A percentile compares a stretch with the other conserved stretches of the same genome.
Evolutionary conservation across 2,329 filamentous ascomycete species (phyloP).

Genomic region (Volutella citrinella): DNA sequence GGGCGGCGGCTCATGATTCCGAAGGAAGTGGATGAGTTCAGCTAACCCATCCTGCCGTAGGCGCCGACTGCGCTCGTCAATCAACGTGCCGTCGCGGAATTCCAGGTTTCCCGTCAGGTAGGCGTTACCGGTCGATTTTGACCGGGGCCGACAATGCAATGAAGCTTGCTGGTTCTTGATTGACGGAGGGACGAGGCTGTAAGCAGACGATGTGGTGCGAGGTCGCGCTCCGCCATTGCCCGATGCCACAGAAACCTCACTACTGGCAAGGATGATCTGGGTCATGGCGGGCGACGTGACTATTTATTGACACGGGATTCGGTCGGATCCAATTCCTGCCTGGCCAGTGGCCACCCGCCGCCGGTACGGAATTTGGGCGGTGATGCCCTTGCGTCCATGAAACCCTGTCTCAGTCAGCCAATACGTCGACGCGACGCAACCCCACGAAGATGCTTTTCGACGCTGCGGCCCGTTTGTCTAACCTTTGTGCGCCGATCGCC

Average conservation of each 20-base stretch:
- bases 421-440: too few relatives aligned
- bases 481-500: too few relatives aligned
- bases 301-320: not conserved
- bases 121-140: constrained; percentile 21
- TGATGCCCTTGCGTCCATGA: constrained; percentile 22
- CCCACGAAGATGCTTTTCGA: too few relatives aligned
- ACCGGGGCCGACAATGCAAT: constrained; percentile 17
- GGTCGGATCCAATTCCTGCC: not conserved
- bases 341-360: constrained; percentile 7
- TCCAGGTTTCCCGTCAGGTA: constrained; percentile 11
- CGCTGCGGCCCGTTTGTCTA: too few relatives aligned
- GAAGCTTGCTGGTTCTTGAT: constrained; percentile 8
- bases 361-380: constrained; percentile 16
- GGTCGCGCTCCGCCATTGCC: constrained; percentile 18
- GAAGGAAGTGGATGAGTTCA: constrained; percentile 48
- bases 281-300: constrained; percentile 21
- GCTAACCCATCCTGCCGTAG: constrained; percentile 26
- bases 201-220: constrained; percentile 12
- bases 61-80: constrained; percentile 14
- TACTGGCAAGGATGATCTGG: constrained; percentile 16
- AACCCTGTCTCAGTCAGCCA: constrained; percentile 19
- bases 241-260: constrained; percentile 19
- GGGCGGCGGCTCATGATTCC: constrained; percentile 45
- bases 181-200: constrained; percentile 5
- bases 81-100: constrained; percentile 19